Evolutionary conservation across 805 yeast genomes (phyloP), one percentile per base, ranked within the genome.

Genomic region (Saccharomyces paradoxus): DNA sequence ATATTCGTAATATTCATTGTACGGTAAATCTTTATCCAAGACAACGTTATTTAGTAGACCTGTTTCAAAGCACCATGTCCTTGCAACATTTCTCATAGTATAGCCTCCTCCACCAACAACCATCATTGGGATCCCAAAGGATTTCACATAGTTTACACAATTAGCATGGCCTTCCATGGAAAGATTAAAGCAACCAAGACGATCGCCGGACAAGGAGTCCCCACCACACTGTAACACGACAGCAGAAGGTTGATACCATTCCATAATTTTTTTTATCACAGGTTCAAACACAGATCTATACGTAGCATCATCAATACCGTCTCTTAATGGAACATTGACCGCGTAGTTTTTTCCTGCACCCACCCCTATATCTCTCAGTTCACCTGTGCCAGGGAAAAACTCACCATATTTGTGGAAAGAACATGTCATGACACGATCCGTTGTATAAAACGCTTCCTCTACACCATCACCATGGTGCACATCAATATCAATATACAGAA

Each of bases 401-500:
- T 89, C 94, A 22, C 98, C 98, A 70, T 85, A 92, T 72, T 90
- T 92, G 77, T 91, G 98, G 77, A 91, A 91, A 10, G 95, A 86
- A 61, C 91, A 91, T 0, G 97, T 91, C 97, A 91, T 90, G 49
- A 91, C 98, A 56, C 98, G 76, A 70, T 91, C 98, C 1, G 97
- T 88, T 17, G 94, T 81, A 73, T 92, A 88, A 66, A 92, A 92
- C 0, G 97, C 97, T 71, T 92, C 98, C 70, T 92, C 96, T 21
- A 92, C 98, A 60, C 98, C 98, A 71, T 92, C 98, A 48, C 98
- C 98, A 67, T 92, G 98, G 70, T 92, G 98, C 13, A 92, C 81
- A 70, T 92, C 98, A 54, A 90, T 91, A 71, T 92, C 98, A 53
- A 92, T 87, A 69, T 92, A 92, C 67, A 92, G 76, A 7, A 92